Evolutionary conservation across 495 filamentous ascomycete species (phyloP).

Genomic region (Acidomyces sp.): DNA sequence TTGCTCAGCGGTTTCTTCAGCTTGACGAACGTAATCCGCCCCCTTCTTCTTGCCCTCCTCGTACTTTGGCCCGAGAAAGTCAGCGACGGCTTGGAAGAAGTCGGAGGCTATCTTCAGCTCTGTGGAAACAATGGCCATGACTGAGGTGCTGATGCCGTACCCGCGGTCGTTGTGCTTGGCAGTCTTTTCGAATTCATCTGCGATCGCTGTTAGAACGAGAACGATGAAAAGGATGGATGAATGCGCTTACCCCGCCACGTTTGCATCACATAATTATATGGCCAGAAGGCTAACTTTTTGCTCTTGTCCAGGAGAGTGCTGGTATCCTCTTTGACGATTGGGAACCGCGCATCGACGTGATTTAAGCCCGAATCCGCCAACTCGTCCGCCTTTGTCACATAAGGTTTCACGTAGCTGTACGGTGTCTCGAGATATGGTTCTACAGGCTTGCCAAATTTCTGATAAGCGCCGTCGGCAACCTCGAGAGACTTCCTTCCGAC

Average conservation of each 20-base stretch:
- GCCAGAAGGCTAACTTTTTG: slow-evolving; percentile 50
- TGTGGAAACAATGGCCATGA: slow-evolving; percentile 65
- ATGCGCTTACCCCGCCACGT: slow-evolving; percentile 38
- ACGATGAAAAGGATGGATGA: background rate
- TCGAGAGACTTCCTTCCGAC: slow-evolving; percentile 70
- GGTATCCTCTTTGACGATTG: slow-evolving; percentile 78
- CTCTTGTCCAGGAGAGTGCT: slow-evolving; percentile 57
- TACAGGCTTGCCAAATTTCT: slow-evolving; percentile 53
- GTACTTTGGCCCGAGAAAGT: slow-evolving; percentile 34
- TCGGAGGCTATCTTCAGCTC: slow-evolving; percentile 59
- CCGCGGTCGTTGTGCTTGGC: slow-evolving; percentile 38
- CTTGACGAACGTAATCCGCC: slow-evolving; percentile 42
- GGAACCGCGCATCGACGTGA: slow-evolving; percentile 66
- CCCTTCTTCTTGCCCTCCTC: slow-evolving; percentile 21
- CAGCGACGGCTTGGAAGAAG: slow-evolving; percentile 44
- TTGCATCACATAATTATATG: slow-evolving; percentile 56
- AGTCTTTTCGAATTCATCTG: slow-evolving; percentile 63
- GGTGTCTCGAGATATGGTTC: slow-evolving; percentile 66
- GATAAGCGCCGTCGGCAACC: slow-evolving; percentile 54
- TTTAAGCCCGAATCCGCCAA: slow-evolving; percentile 59
- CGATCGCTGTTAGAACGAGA: slow-evolving; percentile 8
- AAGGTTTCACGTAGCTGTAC: slow-evolving; percentile 65
- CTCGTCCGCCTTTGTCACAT: slow-evolving; percentile 66
- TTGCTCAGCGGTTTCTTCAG: slow-evolving; percentile 36
- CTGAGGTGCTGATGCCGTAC: slow-evolving; percentile 45